Evolutionary conservation across 371 early-diverging fungal species (phyloP).

Genomic region (Coemansia linderi): DNA sequence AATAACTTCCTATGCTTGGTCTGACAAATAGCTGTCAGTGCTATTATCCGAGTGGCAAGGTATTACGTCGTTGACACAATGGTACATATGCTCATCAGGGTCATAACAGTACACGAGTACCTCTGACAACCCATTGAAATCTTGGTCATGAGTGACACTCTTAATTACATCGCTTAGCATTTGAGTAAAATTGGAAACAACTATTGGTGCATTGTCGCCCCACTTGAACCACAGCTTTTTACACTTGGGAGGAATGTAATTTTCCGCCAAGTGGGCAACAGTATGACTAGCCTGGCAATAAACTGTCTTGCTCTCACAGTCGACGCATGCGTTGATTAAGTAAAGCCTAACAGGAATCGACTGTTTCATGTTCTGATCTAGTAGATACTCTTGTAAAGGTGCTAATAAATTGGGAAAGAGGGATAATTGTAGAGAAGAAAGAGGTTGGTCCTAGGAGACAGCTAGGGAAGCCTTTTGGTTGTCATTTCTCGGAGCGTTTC

Average conservation of each 20-base stretch:
- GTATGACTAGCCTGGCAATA: background rate
- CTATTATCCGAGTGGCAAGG: too few species aligned
- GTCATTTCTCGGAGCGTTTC: background rate
- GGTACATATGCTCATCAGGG: too few species aligned
- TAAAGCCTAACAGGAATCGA: background rate
- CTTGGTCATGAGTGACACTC: background rate
- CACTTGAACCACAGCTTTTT: background rate
- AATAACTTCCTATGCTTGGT: too few species aligned
- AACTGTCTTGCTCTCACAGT: background rate
- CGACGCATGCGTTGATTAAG: background rate
- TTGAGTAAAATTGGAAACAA: background rate
- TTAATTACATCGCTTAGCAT: background rate
- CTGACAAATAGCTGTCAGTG: too few species aligned
- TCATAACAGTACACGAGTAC: background rate
- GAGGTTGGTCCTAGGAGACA: background rate
- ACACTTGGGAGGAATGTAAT: background rate
- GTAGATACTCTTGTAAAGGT: background rate
- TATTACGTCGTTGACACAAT: too few species aligned
- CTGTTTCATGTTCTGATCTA: background rate
- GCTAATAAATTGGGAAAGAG: background rate
- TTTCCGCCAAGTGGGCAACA: background rate
- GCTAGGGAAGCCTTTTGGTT: too few species aligned
- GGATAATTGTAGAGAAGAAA: background rate
- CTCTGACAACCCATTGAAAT: background rate
- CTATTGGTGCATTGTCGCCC: background rate